Conservation (phyloP, 352 stramenopile species). For the Globisporangium spiculum region DNA sequence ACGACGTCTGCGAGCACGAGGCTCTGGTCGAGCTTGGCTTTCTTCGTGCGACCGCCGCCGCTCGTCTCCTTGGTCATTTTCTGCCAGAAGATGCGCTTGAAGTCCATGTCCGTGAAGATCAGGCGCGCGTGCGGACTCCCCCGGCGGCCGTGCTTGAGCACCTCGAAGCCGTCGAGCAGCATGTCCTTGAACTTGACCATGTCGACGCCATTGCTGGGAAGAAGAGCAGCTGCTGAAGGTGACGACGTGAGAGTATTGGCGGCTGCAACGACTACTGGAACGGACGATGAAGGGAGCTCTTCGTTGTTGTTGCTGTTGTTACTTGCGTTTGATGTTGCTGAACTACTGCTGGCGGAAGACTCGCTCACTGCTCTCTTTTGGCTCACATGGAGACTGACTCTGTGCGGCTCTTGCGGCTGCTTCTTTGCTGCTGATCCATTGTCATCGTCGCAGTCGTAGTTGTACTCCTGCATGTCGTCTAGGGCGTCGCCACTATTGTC, state of each 20-base stretch:
- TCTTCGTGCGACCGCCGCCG: slow-evolving; percentile 39
- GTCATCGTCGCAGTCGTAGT: slow-evolving; percentile 33
- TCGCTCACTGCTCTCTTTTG: not conserved
- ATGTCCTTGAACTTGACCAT: slow-evolving; percentile 61
- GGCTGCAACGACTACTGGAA: not conserved
- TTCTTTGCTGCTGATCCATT: not conserved
- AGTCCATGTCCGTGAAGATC: slow-evolving; percentile 69
- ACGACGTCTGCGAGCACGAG: slow-evolving; percentile 63
- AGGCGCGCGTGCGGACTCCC: slow-evolving; percentile 60
- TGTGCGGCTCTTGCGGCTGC: slow-evolving; percentile 1
- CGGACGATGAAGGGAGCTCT: slow-evolving; percentile 5
- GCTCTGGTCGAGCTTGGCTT: slow-evolving; percentile 68
- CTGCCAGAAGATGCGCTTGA: slow-evolving; percentile 82
- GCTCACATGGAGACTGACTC: not conserved
- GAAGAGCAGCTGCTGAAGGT: not conserved
- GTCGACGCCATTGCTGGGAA: slow-evolving; percentile 29
- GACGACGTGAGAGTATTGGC: not conserved
- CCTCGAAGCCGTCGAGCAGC: slow-evolving; percentile 68
- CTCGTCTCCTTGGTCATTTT: slow-evolving; percentile 53
- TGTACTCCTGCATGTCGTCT: slow-evolving; percentile 28
- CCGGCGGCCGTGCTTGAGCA: slow-evolving; percentile 68
- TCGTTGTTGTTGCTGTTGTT: slow-evolving; percentile 17
- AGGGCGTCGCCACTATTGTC: slow-evolving; percentile 33
- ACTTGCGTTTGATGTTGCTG: not conserved
- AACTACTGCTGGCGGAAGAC: not conserved